Conservation (phyloP, 148 eudicot species). For the Heliamphora exappendiculata region DNA sequence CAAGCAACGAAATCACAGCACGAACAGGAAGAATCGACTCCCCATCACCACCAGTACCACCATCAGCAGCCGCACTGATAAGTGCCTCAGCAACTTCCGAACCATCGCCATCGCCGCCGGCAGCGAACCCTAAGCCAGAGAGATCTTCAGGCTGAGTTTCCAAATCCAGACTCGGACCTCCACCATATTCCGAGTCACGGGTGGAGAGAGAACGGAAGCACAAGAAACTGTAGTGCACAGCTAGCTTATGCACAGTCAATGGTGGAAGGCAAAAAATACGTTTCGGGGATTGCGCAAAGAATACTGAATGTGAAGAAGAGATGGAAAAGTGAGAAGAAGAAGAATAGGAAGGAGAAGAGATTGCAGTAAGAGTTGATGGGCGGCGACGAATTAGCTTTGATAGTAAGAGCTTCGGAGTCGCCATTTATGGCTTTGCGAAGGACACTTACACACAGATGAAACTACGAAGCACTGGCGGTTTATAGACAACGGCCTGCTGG, state of each 20-base stretch:
- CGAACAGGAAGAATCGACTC: slow-evolving; percentile 47
- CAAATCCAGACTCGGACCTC: slow-evolving; percentile 9
- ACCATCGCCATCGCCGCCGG: slow-evolving; percentile 25
- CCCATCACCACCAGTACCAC: slow-evolving; percentile 24
- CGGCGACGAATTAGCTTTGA: slow-evolving; percentile 16
- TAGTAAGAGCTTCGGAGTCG: slow-evolving; percentile 19
- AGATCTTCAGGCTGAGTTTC: slow-evolving; percentile 28
- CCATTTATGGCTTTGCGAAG: slow-evolving; percentile 29
- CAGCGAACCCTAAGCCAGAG: slow-evolving; percentile 21
- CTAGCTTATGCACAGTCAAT: background rate
- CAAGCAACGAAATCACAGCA: slow-evolving; percentile 43
- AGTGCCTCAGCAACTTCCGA: slow-evolving; percentile 14
- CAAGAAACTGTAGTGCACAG: slow-evolving; percentile 1
- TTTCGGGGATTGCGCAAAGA: background rate
- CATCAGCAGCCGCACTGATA: slow-evolving; percentile 2
- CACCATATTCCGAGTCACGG: background rate
- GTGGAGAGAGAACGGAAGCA: slow-evolving; percentile 35
- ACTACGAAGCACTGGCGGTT: too few species aligned
- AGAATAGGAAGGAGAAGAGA: slow-evolving; percentile 7
- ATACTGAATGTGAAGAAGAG: background rate
- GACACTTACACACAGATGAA: too few species aligned
- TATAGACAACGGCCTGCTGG: too few species aligned
- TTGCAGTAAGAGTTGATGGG: background rate
- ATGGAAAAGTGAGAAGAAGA: background rate
- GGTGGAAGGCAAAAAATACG: background rate